A percentile compares a stretch with the other conserved stretches of the same genome.
Evolutionary conservation across 495 filamentous ascomycete genomes (phyloP).

Genomic region (Penicillium herquei): DNA sequence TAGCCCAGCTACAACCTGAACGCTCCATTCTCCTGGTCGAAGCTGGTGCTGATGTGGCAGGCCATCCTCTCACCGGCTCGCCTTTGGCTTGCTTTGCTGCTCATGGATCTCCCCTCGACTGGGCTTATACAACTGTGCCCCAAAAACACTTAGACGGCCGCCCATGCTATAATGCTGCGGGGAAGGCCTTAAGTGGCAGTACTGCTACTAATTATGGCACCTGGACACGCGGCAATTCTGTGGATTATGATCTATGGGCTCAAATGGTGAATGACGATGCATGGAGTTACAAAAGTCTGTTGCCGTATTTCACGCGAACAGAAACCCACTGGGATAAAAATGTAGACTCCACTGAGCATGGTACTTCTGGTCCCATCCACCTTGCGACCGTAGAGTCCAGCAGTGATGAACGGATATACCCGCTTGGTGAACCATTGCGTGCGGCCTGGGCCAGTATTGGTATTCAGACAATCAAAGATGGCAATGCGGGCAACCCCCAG

Average conservation of each 20-base stretch:
- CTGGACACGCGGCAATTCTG: constrained; percentile 35
- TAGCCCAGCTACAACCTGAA: constrained; percentile 17
- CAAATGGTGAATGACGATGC: constrained; percentile 25
- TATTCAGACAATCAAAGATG: background rate
- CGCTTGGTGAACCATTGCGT: background rate
- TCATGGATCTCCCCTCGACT: constrained; percentile 30
- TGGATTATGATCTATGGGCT: constrained; percentile 42
- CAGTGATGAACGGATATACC: background rate
- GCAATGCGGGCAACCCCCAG: background rate
- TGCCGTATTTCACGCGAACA: constrained; percentile 22
- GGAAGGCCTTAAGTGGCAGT: constrained; percentile 35
- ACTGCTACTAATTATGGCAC: constrained; percentile 19
- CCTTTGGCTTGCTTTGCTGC: constrained; percentile 14
- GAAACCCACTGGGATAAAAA: background rate
- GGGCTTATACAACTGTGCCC: constrained; percentile 30
- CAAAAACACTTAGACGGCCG: constrained; percentile 26
- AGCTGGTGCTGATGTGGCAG: constrained; percentile 23
- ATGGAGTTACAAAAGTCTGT: constrained; percentile 33
- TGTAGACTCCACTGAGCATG: background rate
- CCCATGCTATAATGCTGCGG: constrained; percentile 18
- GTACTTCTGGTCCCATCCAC: background rate
- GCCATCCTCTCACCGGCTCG: constrained; percentile 14
- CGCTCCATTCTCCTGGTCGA: constrained; percentile 26
- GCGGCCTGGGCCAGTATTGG: background rate
- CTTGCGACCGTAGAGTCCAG: background rate